A percentile compares a stretch with the other conserved stretches of the same genome.
These are phyloP conservation scores for Phytophthora boehmeriae DNA, from an alignment of 352 stramenopile genomes.

Conservation along the genomic window DNA sequence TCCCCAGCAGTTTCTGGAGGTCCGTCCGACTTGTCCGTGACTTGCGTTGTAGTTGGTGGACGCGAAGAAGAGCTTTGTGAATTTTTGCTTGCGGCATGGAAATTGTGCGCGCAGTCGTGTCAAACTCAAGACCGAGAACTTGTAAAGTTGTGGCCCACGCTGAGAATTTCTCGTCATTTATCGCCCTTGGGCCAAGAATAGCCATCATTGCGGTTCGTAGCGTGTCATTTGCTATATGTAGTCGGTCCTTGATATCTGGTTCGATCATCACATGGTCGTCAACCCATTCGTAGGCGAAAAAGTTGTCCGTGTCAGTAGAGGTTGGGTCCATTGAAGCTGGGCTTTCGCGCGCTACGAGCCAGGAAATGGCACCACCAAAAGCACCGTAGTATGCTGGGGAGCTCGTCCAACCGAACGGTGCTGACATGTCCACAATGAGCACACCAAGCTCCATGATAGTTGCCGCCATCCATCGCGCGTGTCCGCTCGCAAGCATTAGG, in stretches of 20 bases:
- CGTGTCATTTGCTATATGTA: background rate
- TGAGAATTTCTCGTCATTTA: conserved; percentile 21
- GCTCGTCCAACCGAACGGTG: conserved; percentile 19
- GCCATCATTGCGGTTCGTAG: conserved; percentile 12
- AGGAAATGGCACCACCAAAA: too few species aligned
- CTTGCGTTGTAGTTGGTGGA: background rate
- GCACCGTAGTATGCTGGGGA: conserved; percentile 20
- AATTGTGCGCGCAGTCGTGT: background rate
- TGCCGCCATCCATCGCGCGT: conserved; percentile 14
- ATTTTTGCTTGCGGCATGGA: conserved; percentile 6
- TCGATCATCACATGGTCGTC: conserved; percentile 17
- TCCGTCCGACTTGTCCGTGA: too few species aligned
- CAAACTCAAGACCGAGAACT: conserved; percentile 9
- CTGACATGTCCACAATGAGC: conserved; percentile 23
- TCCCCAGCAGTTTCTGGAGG: conserved; percentile 3
- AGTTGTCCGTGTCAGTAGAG: too few species aligned
- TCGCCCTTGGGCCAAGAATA: conserved; percentile 1
- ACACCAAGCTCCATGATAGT: conserved; percentile 21
- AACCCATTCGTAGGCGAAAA: too few species aligned
- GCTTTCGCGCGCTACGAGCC: too few species aligned
- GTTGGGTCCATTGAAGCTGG: conserved; percentile 19
- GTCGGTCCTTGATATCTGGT: background rate
- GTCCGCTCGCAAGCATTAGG: conserved; percentile 21
- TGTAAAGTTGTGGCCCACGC: background rate
- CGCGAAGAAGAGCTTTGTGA: background rate